Conservation (phyloP, 495 filamentous ascomycete genomes). For the Aspergillus funiculosus region DNA sequence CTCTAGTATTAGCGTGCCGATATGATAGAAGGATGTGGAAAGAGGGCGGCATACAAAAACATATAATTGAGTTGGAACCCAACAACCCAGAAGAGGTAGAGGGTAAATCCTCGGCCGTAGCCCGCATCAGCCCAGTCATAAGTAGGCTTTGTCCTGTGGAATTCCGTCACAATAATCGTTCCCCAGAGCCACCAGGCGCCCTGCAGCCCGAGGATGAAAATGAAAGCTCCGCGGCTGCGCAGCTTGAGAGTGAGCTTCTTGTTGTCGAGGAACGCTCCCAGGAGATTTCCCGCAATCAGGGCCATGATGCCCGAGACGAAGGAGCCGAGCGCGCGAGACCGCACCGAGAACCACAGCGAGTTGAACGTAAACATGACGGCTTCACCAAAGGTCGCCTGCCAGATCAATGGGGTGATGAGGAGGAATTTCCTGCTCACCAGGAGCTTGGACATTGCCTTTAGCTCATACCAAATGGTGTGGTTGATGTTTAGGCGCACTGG, state of each 20-base stretch:
- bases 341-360: constrained; percentile 55
- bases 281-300: constrained; percentile 50
- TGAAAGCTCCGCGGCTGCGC: constrained; percentile 39
- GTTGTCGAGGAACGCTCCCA: constrained; percentile 52
- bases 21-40: constrained; percentile 8
- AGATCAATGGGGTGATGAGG: constrained; percentile 54
- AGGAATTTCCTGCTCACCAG: constrained; percentile 50
- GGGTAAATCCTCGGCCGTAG: constrained; percentile 52
- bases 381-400: constrained; percentile 55
- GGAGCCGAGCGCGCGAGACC: constrained; percentile 55
- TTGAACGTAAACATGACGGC: constrained; percentile 60
- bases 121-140: constrained; percentile 54
- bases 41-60: constrained; percentile 42
- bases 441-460: constrained; percentile 45
- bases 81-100: constrained; percentile 53
- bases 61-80: constrained; percentile 62
- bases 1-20: background rate
- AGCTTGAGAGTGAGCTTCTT: constrained; percentile 43
- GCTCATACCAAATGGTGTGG: constrained; percentile 43
- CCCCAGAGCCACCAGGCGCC: constrained; percentile 61
- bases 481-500: constrained; percentile 46
- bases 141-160: constrained; percentile 41
- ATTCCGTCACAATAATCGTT: constrained; percentile 50
- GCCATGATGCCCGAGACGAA: constrained; percentile 57
- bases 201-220: constrained; percentile 45